Base-by-base conservation (phyloP, 139 green algal genomes). In the Tetradesmus obliquus region DNA sequence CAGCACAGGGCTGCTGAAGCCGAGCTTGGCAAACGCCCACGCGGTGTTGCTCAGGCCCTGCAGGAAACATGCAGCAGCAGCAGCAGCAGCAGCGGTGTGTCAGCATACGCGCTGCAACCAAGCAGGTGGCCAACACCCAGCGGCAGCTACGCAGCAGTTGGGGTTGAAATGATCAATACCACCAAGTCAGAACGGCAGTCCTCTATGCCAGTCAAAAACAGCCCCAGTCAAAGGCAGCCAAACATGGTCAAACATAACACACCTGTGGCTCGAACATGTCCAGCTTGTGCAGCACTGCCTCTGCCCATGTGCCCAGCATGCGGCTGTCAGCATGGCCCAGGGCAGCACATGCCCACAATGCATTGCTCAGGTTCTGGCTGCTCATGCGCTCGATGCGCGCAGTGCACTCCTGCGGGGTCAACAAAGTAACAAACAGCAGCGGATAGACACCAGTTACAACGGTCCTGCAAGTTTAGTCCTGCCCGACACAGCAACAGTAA, bases 291-390 rank as follows among this genome's bases (percentile, higher is more conserved):
- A 88, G 74, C 19, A 84, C 82, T 51, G 82, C 81, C 20, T 92
- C 82, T 13, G 89, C 89, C 80, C 82, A 88, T 57, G 12, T 72
- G 9, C 62, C 66, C 45, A 92, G n/a, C 60, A 89, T 54, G 74
- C 84, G 71, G 72, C 54, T 69, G 32, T 95, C 88, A 6, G 54
- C 79, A 60, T 93, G 92, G 57, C 93, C 93, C 54, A 95, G 93
- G 45, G 84, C 92, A 12, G 92, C 95, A 86, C 94, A 94, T 3
- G 95, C 92, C 95, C 93, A 96, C 86, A 96, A 88, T 19, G 94
- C 88, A 92, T 98, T 98, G 81, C 94, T 91, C 71, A 98, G 91
- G 92, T 97, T 94, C 85, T 97, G 95, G 3, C 93, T 94, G 86
- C 93, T 95, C 55, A 97, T 87, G 89, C 82, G 80, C 51, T 92